Evolutionary conservation across 495 filamentous ascomycete species (phyloP), one percentile per base, ranked within the genome.

Genomic region (Aspergillus olivimuriae): DNA sequence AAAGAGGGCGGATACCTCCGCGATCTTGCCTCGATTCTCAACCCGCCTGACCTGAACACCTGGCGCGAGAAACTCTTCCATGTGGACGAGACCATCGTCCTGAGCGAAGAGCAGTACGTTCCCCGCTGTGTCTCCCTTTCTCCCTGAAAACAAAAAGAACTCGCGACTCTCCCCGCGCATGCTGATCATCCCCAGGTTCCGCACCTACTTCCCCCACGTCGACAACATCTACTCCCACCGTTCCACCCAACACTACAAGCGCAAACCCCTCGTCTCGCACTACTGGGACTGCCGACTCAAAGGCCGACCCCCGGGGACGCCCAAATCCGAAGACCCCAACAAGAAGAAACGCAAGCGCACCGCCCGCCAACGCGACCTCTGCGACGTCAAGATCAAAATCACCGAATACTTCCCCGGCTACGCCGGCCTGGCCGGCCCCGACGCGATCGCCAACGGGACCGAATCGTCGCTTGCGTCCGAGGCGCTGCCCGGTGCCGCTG

Each of bases 141-240:
- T n/a, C n/a, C n/a, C n/a, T n/a, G n/a, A n/a, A n/a, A n/a, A n/a
- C n/a, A n/a, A n/a, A n/a, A n/a, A n/a, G n/a, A n/a, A n/a, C n/a
- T n/a, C n/a, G n/a, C n/a, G n/a, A n/a, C n/a, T n/a, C n/a, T n/a
- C n/a, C n/a, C n/a, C n/a, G n/a, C n/a, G n/a, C n/a, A n/a, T n/a
- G n/a, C n/a, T n/a, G n/a, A n/a, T n/a, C n/a, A n/a, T n/a, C n/a
- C n/a, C 26, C 34, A 91, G 87, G 60, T 92, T 86, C 63, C 79
- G 86, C 51, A 90, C 79, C 15, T 95, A 92, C 63, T 95, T 89
- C 57, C 87, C 87, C 0, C 87, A 91, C 62, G 74, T 94, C 55
- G 89, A 95, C 64, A 95, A 95, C 60, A 79, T 95, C 36, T 95
- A 91, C 61, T 91, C 87, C 14, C 88, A 92, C 66, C 83, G 88